phyloP scores from a whole-genome alignment of 1,284 basidiomycete genomes.

The Melampsora larici-populina region DNA sequence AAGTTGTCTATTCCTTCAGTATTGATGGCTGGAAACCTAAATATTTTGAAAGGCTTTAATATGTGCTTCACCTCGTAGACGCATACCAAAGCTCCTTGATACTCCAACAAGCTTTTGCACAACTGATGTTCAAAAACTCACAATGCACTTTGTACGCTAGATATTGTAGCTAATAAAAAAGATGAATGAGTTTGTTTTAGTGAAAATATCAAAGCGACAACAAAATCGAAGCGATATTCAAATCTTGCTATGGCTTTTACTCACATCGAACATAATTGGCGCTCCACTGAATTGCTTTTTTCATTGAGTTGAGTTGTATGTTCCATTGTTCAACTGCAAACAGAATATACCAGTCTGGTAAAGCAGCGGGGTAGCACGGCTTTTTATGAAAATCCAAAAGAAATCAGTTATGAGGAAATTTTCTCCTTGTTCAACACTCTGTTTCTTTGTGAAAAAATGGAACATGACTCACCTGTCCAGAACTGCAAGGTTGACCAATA shows the following conservation, averaged over 20 bases:
- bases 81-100: neutral
- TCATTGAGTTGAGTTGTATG: constrained; percentile 36
- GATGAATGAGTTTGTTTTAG: neutral
- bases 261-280: constrained; percentile 38
- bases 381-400: neutral
- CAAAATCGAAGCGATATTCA: neutral
- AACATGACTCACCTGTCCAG: constrained; percentile 33
- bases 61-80: neutral
- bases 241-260: neutral
- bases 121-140: constrained; percentile 1
- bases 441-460: too few relatives aligned
- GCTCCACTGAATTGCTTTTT: constrained; percentile 20
- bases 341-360: constrained; percentile 43
- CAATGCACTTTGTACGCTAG: constrained; percentile 36
- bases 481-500: constrained; percentile 31
- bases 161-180: constrained; percentile 23
- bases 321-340: constrained; percentile 44
- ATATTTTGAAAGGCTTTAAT: neutral
- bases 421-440: neutral
- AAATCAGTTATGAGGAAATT: neutral
- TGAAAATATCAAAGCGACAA: neutral
- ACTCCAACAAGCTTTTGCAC: neutral
- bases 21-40: constrained; percentile 33
- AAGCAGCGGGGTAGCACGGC: constrained; percentile 39
- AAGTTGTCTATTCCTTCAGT: constrained; percentile 22